These are phyloP conservation scores for Ceratopteris richardii DNA, from an alignment of 75 land plant genomes.

Conservation along the genomic window DNA sequence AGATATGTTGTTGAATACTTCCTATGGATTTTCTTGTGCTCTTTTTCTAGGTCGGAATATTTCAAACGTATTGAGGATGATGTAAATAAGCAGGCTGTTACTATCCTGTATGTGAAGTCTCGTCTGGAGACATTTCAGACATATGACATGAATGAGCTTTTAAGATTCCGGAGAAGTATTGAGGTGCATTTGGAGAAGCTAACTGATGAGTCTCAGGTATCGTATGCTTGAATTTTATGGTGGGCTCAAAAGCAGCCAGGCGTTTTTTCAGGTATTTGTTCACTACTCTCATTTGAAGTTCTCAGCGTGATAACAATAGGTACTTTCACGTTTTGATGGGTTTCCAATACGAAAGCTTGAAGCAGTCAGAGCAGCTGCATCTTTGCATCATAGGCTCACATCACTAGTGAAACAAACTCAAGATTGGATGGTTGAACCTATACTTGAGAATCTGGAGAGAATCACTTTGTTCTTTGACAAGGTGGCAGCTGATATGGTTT, in stretches of 20 bases:
- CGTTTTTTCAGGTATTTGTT: too few relatives aligned
- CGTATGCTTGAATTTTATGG: too few relatives aligned
- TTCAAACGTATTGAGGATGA: conserved; percentile 51
- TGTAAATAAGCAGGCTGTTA: conserved; percentile 33
- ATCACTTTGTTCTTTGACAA: conserved; percentile 42
- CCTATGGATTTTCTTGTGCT: not conserved
- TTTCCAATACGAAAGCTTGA: conserved; percentile 59
- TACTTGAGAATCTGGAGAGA: conserved; percentile 41
- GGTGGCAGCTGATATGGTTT: too few relatives aligned
- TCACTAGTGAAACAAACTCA: conserved; percentile 14
- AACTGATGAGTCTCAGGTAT: conserved; percentile 60
- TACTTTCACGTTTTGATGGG: conserved; percentile 57
- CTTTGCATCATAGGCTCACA: conserved; percentile 34
- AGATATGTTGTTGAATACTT: too few relatives aligned
- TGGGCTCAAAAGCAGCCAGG: too few relatives aligned
- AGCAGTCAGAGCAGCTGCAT: conserved; percentile 43
- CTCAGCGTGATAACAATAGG: conserved; percentile 20
- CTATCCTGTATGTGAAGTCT: conserved; percentile 38
- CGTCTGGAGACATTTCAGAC: conserved; percentile 38
- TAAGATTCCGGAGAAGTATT: conserved; percentile 39
- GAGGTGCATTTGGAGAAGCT: conserved; percentile 41
- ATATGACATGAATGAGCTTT: conserved; percentile 45
- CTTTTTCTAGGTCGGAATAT: conserved; percentile 16
- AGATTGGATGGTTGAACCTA: conserved; percentile 39
- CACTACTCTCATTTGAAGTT: too few relatives aligned